Evolutionary conservation across 176 grass and related monocot genomes (phyloP), one percentile per base, ranked within the genome.

Genomic region (Aegilops tauschii): DNA sequence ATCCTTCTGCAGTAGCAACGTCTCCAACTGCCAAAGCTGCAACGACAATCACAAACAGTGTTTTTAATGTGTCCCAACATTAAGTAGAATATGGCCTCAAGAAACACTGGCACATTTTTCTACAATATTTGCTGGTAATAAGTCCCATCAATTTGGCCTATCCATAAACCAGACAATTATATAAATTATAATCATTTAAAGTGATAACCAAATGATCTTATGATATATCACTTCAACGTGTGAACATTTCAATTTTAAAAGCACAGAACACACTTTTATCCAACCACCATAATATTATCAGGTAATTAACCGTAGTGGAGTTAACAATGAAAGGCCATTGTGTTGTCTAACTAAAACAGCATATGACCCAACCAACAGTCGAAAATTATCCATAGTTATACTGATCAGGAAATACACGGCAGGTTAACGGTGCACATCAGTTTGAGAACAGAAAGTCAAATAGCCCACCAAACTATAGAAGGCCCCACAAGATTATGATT

Each of bases 21-120:
- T 93, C 80, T 98, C 96, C 78, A 98, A 78, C 85, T 98, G 96
- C 96, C 96, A 98, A 31, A 98, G 75, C 96, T 98, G 90, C 65
- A 79, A 91, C 44, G 25, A 6, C 42, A 92, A 79, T 31, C 49
- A 90, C 40, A 87, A 58, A 2, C 20, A 86, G 17, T 59, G 18
- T 64, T 83, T 40, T 78, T 36, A 82, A 69, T 0, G 68, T 42
- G 30, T 56, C 58, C 56, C 21, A 76, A 74, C 47, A 66, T 58
- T 82, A 61, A 21, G 31, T 0, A 17, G 31, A 77, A 32, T 34
- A 70, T 37, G 45, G 3, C 50, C 42, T 69, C 9, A 31, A 42
- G 65, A 54, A 85, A 35, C 12, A 58, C 69, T 27, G 37, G 13
- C 49, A 11, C 16, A 69, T 18, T 16, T 76, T 61, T 61, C 50